These are phyloP conservation scores for Epichloe hybrida DNA, from an alignment of 2,329 filamentous ascomycete genomes.

Conservation along the genomic window DNA sequence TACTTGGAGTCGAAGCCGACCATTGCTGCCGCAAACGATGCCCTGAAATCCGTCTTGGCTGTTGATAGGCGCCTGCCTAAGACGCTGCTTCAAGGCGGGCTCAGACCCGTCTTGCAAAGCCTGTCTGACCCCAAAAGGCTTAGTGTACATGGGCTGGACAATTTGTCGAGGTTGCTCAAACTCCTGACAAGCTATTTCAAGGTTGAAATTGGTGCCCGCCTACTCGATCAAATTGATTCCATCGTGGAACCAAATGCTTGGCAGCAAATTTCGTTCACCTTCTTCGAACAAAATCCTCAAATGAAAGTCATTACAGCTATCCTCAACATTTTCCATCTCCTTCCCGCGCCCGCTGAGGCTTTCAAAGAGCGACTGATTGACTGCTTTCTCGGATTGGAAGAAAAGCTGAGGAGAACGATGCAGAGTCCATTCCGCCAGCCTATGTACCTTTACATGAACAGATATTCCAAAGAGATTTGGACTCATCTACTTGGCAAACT, in stretches of 20 bases:
- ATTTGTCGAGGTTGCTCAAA: slow-evolving; percentile 76
- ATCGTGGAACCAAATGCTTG: slow-evolving; percentile 70
- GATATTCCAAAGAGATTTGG: slow-evolving; percentile 84
- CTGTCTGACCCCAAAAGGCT: slow-evolving; percentile 86
- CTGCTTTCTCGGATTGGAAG: slow-evolving; percentile 78
- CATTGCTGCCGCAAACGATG: slow-evolving; percentile 85
- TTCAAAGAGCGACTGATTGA: slow-evolving; percentile 88
- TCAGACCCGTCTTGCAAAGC: slow-evolving; percentile 91
- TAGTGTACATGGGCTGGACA: slow-evolving; percentile 79
- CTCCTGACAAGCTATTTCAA: slow-evolving; percentile 98
- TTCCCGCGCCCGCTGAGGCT: slow-evolving; percentile 75
- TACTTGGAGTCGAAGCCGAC: slow-evolving; percentile 89
- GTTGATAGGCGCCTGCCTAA: slow-evolving; percentile 89
- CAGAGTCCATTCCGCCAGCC: slow-evolving; percentile 85
- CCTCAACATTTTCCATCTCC: slow-evolving; percentile 92
- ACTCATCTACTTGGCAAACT: slow-evolving; percentile 64
- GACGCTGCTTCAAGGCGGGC: slow-evolving; percentile 83
- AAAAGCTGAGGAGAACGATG: slow-evolving; percentile 70
- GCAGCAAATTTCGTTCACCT: slow-evolving; percentile 85
- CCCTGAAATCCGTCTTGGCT: slow-evolving; percentile 73
- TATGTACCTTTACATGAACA: slow-evolving; percentile 83
- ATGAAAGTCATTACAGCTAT: slow-evolving; percentile 95
- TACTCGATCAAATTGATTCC: slow-evolving; percentile 88
- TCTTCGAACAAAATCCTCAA: slow-evolving; percentile 81
- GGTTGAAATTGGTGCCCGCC: slow-evolving; percentile 82